These are phyloP conservation scores for Nicotiana tomentosiformis DNA, from an alignment of 257 asterid species.

Conservation along the genomic window DNA sequence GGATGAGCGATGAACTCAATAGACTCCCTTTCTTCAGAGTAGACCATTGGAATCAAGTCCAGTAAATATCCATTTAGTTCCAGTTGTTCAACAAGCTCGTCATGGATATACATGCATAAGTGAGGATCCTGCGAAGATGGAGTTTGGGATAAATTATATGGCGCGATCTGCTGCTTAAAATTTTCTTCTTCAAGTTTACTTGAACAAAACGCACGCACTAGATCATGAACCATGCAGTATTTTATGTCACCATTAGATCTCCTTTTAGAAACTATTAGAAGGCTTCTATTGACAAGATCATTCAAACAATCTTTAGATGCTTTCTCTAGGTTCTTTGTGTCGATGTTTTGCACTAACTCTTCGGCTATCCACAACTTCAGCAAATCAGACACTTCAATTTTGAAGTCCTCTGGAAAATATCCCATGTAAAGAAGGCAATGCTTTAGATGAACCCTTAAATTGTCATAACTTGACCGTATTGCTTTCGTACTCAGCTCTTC, in stretches of 20 bases:
- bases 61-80: not conserved
- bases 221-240: conserved; percentile 9
- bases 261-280: conserved; percentile 5
- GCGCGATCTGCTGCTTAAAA: not conserved
- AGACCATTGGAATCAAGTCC: not conserved
- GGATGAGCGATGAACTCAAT: conserved; percentile 3
- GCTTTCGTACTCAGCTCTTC: not conserved
- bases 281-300: conserved; percentile 12
- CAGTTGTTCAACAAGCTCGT: not conserved
- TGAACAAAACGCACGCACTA: conserved; percentile 7
- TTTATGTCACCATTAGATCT: conserved; percentile 10
- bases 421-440: not conserved
- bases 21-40: not conserved
- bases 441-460: not conserved
- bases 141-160: not conserved
- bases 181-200: not conserved
- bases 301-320: conserved; percentile 6
- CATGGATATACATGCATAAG: not conserved
- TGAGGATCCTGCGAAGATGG: not conserved
- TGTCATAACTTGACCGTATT: not conserved
- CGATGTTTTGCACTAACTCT: not conserved
- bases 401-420: not conserved
- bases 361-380: conserved; percentile 10
- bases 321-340: not conserved
- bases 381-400: not conserved